phyloP scores from a whole-genome alignment of 1,139 yeast genomes.

The Sugiyamaella sp. region DNA sequence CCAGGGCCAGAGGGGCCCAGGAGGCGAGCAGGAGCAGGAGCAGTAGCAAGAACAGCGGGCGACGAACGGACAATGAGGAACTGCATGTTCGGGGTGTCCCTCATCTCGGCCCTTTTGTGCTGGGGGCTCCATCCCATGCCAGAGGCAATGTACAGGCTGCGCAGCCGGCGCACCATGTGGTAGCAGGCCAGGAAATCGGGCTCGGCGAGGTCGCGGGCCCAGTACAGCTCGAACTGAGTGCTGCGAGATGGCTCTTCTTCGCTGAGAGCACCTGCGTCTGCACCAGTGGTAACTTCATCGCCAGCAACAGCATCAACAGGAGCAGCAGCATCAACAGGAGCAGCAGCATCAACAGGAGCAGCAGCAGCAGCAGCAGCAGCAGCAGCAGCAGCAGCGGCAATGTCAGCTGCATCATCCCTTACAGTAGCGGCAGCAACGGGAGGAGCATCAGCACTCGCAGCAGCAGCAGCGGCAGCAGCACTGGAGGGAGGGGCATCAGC shows the following conservation, averaged over 20 bases:
- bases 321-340: background rate
- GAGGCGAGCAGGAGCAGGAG: too few species aligned
- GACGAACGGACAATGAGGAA: conserved; percentile 44
- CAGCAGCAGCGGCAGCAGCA: background rate
- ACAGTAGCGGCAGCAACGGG: background rate
- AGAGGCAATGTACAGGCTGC: conserved; percentile 35
- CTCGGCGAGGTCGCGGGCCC: conserved; percentile 24
- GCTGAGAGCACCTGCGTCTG: too few species aligned
- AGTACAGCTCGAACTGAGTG: background rate
- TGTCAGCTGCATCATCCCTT: background rate
- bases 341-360: background rate
- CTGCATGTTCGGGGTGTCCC: conserved; percentile 48
- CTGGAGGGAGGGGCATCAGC: background rate
- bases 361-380: conserved; percentile 24
- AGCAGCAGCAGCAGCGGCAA: conserved; percentile 20
- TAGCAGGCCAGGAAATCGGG: conserved; percentile 33
- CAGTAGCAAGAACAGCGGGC: too few species aligned
- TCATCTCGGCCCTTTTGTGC: conserved; percentile 53
- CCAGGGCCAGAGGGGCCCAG: background rate
- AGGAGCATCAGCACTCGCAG: too few species aligned
- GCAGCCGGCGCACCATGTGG: conserved; percentile 34
- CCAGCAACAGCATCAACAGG: background rate
- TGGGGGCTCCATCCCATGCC: conserved; percentile 51
- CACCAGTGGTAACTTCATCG: conserved; percentile 14
- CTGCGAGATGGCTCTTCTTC: too few species aligned